Conservation (phyloP, 2,329 filamentous ascomycete species). For the Pestalotiopsis sp. region DNA sequence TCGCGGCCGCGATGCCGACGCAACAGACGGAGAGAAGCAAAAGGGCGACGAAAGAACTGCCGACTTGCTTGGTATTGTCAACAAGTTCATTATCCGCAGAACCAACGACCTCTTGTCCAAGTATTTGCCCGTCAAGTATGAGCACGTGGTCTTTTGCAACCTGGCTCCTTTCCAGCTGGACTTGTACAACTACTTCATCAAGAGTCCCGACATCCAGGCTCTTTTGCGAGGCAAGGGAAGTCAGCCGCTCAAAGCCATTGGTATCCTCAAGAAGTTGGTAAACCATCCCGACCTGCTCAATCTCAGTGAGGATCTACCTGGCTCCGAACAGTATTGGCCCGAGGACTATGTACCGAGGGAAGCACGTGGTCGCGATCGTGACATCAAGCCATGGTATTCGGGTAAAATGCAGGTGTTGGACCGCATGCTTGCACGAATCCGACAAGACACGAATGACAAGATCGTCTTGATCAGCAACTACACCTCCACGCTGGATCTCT, state of each 20-base stretch:
- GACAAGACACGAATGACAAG: conserved; percentile 96
- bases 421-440: conserved; percentile 94
- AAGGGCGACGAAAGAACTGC: conserved; percentile 81
- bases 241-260: conserved; percentile 94
- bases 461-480: conserved; percentile 99
- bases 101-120: conserved; percentile 98
- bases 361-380: conserved; percentile 82
- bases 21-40: conserved; percentile 78
- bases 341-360: conserved; percentile 90
- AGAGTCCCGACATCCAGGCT: conserved; percentile 91
- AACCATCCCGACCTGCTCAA: conserved; percentile 95
- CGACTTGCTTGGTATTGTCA: conserved; percentile 83
- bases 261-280: conserved; percentile 95
- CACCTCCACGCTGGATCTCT: conserved; percentile 92
- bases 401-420: conserved; percentile 99
- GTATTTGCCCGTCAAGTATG: conserved; percentile 97
- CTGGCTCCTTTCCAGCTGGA: conserved; percentile 90
- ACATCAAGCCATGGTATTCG: conserved; percentile 93
- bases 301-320: conserved; percentile 80
- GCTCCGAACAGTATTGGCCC: conserved; percentile 80
- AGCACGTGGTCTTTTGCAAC: conserved; percentile 98
- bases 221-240: conserved; percentile 91
- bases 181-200: conserved; percentile 96
- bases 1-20: conserved; percentile 86
- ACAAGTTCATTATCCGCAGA: conserved; percentile 97